Base-by-base conservation (phyloP, 495 filamentous ascomycete genomes). In the Aspergillus steynii region DNA sequence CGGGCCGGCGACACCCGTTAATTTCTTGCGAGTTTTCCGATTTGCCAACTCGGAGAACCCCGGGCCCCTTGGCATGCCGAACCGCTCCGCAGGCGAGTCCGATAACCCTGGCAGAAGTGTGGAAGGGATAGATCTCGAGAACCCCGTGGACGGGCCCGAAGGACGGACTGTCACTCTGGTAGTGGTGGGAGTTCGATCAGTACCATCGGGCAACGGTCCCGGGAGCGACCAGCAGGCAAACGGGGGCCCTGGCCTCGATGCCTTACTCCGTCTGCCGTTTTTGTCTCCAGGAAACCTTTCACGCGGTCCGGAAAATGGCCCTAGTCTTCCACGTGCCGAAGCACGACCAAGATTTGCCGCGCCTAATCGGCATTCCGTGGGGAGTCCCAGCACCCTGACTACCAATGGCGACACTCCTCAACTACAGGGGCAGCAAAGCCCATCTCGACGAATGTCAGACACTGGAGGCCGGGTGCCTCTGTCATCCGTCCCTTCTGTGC, bases 121-220 rank as follows among this genome's bases (percentile, higher is more conserved):
- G 4, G 72, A 76, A 55, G 67, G 65, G 49, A 71, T 79, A 65
- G 76, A 79, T 58, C 62, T 75, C 50, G 77, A 82, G 48, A 77
- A 79, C 42, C 72, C 78, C 53, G 58, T 71, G 26, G 83, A 84
- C 50, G 77, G 72, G n/a, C 55, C 62, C 26, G 86, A 88, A 58
- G 86, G 82, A 12, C 80, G 87, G 15, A 86, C 84, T 61, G 85
- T 90, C 15, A 87, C 87, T 7, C 78, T 90, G 55, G 87, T 90
- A 32, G 83, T 91, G 47, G 88, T 92, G 50, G 89, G 89, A 9
- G 89, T 92, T 47, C 80, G 88, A 32, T 89, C 87, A 10, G 87
- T 90, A 45, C 83, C 83, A 20, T 79, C 86, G 15, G 76, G 80
- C 47, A 81, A 75, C 56, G 77, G 74, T 48, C 63, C 74, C 14